A percentile compares a stretch with the other conserved stretches of the same genome.
These are phyloP conservation scores for Auxenochlorella pyrenoidosa DNA, from an alignment of 139 green algal genomes.

Conservation along the genomic window DNA sequence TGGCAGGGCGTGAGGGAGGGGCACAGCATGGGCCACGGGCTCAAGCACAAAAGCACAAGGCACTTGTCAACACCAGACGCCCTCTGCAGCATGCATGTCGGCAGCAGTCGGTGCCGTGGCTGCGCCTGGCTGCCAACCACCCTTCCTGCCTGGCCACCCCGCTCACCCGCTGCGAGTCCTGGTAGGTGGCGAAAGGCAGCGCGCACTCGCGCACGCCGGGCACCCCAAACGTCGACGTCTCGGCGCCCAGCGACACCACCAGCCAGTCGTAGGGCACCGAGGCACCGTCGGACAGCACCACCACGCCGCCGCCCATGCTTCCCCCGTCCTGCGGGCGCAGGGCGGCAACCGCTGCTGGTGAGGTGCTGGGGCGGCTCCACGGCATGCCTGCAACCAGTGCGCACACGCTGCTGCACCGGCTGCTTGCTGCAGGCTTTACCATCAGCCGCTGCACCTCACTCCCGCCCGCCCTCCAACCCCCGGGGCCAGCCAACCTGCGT, in stretches of 20 bases:
- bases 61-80: too few relatives aligned
- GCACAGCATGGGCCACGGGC: not conserved
- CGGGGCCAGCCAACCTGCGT: not conserved
- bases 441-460: not conserved
- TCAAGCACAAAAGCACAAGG: too few relatives aligned
- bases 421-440: not conserved
- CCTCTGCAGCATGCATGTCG: too few relatives aligned
- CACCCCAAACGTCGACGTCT: constrained; percentile 72
- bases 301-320: constrained; percentile 55
- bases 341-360: too few relatives aligned
- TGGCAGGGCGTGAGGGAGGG: not conserved
- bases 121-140: too few relatives aligned
- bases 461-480: not conserved
- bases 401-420: not conserved
- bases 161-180: constrained; percentile 71
- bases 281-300: constrained; percentile 65
- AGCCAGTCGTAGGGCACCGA: constrained; percentile 90
- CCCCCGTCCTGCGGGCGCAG: constrained; percentile 16
- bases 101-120: not conserved
- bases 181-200: constrained; percentile 81
- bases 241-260: constrained; percentile 85
- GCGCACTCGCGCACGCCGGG: constrained; percentile 86
- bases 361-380: too few relatives aligned
- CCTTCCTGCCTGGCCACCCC: too few relatives aligned
- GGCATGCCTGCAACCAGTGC: not conserved